Evolutionary conservation across 1,284 basidiomycete genomes (phyloP).

Genomic region (Coriolopsis trogii): DNA sequence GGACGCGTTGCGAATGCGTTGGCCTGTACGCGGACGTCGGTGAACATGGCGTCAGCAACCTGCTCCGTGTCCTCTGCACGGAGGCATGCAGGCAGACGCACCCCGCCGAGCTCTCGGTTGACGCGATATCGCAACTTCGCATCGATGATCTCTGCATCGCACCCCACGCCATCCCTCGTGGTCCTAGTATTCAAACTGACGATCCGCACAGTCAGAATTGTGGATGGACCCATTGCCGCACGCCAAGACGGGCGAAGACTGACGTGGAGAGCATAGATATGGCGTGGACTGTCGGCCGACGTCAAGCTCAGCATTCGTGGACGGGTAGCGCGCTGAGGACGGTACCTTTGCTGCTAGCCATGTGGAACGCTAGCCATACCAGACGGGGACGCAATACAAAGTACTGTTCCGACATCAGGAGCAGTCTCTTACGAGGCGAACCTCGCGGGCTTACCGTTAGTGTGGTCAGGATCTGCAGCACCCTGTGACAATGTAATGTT

Average conservation of each 20-base stretch:
- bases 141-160: conserved; percentile 18
- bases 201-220: not conserved
- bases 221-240: not conserved
- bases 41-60: not conserved
- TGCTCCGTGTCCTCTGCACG: not conserved
- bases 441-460: conserved; percentile 10
- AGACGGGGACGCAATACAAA: conserved; percentile 12
- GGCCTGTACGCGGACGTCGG: not conserved
- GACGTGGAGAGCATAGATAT: conserved; percentile 19
- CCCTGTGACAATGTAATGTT: not conserved
- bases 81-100: not conserved
- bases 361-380: conserved; percentile 21
- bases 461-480: conserved; percentile 13
- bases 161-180: conserved; percentile 7
- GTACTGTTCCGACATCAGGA: conserved; percentile 5
- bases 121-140: conserved; percentile 19
- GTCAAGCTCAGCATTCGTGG: not conserved
- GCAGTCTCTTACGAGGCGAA: not conserved
- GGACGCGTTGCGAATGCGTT: conserved; percentile 4
- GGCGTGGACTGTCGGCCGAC: conserved; percentile 13
- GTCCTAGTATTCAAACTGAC: conserved; percentile 14
- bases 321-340: not conserved
- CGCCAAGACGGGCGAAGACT: not conserved
- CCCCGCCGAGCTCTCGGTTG: conserved; percentile 13
- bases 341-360: conserved; percentile 20